Conservation (phyloP, 352 stramenopile genomes). For the Phytophthora pini region DNA sequence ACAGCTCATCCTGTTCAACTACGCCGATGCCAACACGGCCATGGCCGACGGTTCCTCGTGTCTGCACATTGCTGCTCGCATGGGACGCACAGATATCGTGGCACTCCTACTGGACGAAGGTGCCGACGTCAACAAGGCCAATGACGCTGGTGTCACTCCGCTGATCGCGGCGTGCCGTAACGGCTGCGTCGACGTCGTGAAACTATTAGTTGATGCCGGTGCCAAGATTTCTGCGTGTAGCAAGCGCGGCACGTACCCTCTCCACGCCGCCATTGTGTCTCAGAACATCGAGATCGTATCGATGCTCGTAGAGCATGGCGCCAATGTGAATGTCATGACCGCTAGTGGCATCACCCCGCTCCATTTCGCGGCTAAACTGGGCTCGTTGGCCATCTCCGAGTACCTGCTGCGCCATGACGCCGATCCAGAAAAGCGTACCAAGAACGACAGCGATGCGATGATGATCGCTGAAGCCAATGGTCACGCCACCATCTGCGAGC, state of each 20-base stretch:
- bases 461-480: constrained; percentile 79
- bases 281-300: constrained; percentile 73
- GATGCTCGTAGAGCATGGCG: constrained; percentile 64
- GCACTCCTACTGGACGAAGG: constrained; percentile 69
- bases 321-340: constrained; percentile 76
- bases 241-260: constrained; percentile 61
- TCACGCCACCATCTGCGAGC: constrained; percentile 65
- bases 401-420: constrained; percentile 72
- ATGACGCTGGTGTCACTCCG: constrained; percentile 69
- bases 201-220: constrained; percentile 57
- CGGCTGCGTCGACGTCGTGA: constrained; percentile 60
- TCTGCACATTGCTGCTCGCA: constrained; percentile 75
- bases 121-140: constrained; percentile 65
- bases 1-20: constrained; percentile 80
- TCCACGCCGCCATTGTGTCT: constrained; percentile 73
- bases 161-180: constrained; percentile 77
- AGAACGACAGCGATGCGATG: constrained; percentile 79
- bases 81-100: constrained; percentile 73
- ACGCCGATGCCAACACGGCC: constrained; percentile 63
- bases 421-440: constrained; percentile 71
- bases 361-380: constrained; percentile 78
- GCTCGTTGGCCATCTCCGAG: constrained; percentile 62
- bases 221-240: constrained; percentile 54
- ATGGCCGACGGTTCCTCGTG: constrained; percentile 73
- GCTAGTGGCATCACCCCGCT: constrained; percentile 77